Percentiles rank a stretch among this genome's conserved stretches.
phyloP scores from a whole-genome alignment of 768 basidiomycete genomes.

The Rhodotorula graminis region DNA sequence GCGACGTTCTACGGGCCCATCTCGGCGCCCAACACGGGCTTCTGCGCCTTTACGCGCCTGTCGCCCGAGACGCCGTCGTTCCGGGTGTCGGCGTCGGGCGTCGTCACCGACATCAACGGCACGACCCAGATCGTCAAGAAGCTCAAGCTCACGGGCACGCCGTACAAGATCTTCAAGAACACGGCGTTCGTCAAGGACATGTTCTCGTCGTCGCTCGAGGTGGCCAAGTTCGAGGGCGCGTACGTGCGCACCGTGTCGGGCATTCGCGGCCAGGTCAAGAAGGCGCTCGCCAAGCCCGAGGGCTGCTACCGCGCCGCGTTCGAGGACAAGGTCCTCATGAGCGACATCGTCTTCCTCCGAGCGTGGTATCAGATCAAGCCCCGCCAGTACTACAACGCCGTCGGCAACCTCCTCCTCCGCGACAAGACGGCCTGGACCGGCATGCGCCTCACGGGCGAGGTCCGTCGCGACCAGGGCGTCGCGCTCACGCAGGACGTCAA shows the following conservation, averaged over 20 bases:
- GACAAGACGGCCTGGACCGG: slow-evolving; percentile 75
- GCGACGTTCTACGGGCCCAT: slow-evolving; percentile 96
- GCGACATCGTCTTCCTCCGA: slow-evolving; percentile 89
- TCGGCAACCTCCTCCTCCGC: slow-evolving; percentile 79
- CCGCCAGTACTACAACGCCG: slow-evolving; percentile 91
- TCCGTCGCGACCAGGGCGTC: slow-evolving; percentile 76
- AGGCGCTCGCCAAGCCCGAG: slow-evolving; percentile 88
- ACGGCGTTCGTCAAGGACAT: slow-evolving; percentile 97
- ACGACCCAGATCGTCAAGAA: slow-evolving; percentile 97
- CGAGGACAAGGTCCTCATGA: slow-evolving; percentile 94
- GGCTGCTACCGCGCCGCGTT: slow-evolving; percentile 94
- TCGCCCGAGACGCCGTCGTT: slow-evolving; percentile 65
- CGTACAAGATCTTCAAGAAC: slow-evolving; percentile 98
- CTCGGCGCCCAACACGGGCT: slow-evolving; percentile 85
- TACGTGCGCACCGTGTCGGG: slow-evolving; percentile 91
- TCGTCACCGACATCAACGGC: slow-evolving; percentile 86
- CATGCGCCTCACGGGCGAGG: slow-evolving; percentile 92
- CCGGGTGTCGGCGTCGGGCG: slow-evolving; percentile 85
- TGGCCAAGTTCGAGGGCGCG: slow-evolving; percentile 98
- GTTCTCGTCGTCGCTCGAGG: slow-evolving; percentile 88
- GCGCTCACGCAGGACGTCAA: slow-evolving; percentile 75
- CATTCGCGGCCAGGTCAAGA: slow-evolving; percentile 93
- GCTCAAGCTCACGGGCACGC: slow-evolving; percentile 88
- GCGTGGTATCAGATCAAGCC: slow-evolving; percentile 97
- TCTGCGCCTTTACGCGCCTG: slow-evolving; percentile 92